Evolutionary conservation across 2,329 filamentous ascomycete species (phyloP).

Genomic region (Botryosphaeria dothidea): DNA sequence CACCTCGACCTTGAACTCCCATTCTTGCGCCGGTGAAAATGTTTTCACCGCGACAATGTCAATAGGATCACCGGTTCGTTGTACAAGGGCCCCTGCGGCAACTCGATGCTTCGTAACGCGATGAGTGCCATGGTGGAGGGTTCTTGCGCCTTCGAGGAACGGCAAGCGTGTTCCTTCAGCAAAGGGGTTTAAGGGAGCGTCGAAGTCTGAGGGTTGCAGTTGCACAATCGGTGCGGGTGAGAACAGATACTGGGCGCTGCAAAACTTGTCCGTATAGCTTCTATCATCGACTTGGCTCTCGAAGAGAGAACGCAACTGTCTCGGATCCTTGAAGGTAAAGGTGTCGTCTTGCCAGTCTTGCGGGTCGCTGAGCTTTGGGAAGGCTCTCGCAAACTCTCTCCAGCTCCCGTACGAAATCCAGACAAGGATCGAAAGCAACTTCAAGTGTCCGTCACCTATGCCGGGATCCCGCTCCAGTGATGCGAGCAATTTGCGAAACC

Average conservation of each 20-base stretch:
- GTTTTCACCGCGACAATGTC: background rate
- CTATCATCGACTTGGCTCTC: background rate
- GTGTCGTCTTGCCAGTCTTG: background rate
- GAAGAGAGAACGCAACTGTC: background rate
- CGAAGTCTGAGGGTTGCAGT: background rate
- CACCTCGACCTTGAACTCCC: background rate
- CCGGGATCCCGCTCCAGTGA: background rate
- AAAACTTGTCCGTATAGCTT: background rate
- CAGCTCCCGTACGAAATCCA: background rate
- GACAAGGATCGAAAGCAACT: background rate
- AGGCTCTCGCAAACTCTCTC: background rate
- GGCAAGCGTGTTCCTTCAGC: background rate
- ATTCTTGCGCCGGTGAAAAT: background rate
- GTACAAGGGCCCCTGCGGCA: background rate
- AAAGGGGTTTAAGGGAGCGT: background rate
- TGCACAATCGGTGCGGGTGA: background rate
- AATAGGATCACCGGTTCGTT: background rate
- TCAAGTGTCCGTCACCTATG: background rate
- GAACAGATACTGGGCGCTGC: background rate
- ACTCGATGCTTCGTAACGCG: background rate
- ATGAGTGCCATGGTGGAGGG: background rate
- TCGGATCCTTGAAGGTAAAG: background rate
- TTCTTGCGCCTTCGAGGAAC: background rate
- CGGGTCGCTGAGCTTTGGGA: background rate
- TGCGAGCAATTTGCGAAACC: background rate